These are phyloP conservation scores for Plectosphaerella sp. DNA, from an alignment of 2,329 filamentous ascomycete genomes.

Conservation along the genomic window DNA sequence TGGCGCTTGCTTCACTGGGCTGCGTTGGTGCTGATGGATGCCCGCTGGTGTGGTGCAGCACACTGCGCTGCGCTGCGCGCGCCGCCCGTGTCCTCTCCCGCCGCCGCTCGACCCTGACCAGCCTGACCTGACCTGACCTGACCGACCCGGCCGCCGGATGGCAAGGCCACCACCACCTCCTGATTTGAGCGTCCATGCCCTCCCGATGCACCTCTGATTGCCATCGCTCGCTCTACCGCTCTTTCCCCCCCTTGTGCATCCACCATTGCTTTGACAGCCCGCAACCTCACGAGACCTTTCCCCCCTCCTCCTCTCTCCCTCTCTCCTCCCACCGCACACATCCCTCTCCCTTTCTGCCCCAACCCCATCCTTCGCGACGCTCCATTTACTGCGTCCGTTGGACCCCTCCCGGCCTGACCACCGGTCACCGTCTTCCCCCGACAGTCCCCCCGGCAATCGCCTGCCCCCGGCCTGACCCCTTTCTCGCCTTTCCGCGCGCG, in stretches of 20 bases:
- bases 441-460: not conserved
- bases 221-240: not conserved
- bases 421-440: not conserved
- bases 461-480: constrained; percentile 3
- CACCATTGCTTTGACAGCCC: constrained; percentile 4
- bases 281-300: constrained; percentile 4
- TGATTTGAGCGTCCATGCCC: not conserved
- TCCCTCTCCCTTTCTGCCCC: not conserved
- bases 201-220: not conserved
- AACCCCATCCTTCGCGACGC: not conserved
- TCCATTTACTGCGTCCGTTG: too few relatives aligned
- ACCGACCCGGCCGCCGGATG: too few relatives aligned
- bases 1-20: not conserved
- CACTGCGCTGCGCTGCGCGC: too few relatives aligned
- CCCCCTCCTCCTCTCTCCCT: not conserved
- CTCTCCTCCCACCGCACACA: not conserved
- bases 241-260: not conserved
- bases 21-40: not conserved
- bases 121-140: too few relatives aligned
- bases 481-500: not conserved
- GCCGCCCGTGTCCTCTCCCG: too few relatives aligned
- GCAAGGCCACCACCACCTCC: too few relatives aligned
- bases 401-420: not conserved
- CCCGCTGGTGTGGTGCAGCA: too few relatives aligned
- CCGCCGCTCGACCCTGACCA: too few relatives aligned